Base-by-base conservation (phyloP, 2,329 filamentous ascomycete genomes). In the Apiospora rasikravindrae region DNA sequence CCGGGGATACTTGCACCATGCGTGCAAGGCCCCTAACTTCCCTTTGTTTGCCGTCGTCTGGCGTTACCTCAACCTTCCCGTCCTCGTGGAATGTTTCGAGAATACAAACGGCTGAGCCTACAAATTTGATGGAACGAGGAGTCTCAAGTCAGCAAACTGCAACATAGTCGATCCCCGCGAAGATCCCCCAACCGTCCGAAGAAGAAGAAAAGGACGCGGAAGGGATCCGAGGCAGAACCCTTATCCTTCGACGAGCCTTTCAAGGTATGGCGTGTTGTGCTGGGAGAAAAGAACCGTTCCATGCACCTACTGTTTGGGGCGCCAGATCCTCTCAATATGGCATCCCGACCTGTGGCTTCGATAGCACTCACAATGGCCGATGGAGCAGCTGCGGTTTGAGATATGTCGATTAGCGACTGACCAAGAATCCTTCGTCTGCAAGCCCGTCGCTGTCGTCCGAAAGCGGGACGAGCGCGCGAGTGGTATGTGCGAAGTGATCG, bases 331-430 rank as follows among this genome's bases (percentile, higher is more conserved):
- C 96, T 92, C 72, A 99, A 85, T 79, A 99, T 98, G 66, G 96
- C 96, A 88, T 98, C 96, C 79, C 95, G 91, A 70, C 96, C 96
- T 13, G 95, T 98, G 64, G 88, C 87, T 84, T 98, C 93, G 75
- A 98, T 97, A 10, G 96, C 93, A 74, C 91, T 87, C 42, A 98
- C 95, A 75, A 98, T 97, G 66, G 92, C 89, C 70, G 95, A 98
- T 22, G 96, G 96, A 26, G 96, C 91, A 76, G 94, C 94, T 89
- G 77, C 76, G 71, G 67, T 33, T 64, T 40, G 57, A 64, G 57
- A 40, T n/a, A 5, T 45, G 26, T 68, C 45, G 42, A 45, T 68
- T 47, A 68, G 66, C 66, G 44, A 40, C 57, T 64, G 57, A 24
- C 19, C 40, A 22, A 40, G 22, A 40, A 40, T 22, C 8, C 10